These are phyloP conservation scores for Trichothecium sympodiale DNA, from an alignment of 2,329 filamentous ascomycete genomes.

Conservation along the genomic window DNA sequence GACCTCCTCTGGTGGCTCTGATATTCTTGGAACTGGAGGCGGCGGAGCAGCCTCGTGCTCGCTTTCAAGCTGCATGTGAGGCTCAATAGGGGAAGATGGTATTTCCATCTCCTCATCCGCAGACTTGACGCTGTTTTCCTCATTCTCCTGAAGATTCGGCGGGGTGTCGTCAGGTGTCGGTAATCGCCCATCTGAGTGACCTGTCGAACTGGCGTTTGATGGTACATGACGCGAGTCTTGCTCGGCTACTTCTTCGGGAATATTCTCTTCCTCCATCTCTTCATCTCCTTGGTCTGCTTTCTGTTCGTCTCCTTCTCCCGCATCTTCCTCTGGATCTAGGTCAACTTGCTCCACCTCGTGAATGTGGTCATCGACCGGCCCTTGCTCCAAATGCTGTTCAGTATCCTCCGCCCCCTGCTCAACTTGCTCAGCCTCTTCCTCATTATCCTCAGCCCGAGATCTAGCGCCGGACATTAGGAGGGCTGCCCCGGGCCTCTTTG, in stretches of 20 bases:
- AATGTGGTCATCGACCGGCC: background rate
- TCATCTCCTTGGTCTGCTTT: background rate
- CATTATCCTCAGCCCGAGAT: constrained; percentile 4
- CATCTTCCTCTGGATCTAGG: background rate
- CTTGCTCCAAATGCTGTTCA: background rate
- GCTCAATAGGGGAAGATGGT: constrained; percentile 1
- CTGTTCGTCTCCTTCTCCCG: background rate
- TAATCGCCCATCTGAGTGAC: constrained; percentile 31
- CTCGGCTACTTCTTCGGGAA: constrained; percentile 1
- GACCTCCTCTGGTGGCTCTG: constrained; percentile 2
- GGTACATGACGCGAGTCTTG: constrained; percentile 1
- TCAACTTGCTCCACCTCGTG: background rate
- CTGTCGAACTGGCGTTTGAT: constrained; percentile 20
- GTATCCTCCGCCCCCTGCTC: background rate
- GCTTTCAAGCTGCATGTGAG: constrained; percentile 6
- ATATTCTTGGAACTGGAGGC: background rate
- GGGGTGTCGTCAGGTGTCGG: constrained; percentile 43
- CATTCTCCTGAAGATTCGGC: constrained; percentile 19
- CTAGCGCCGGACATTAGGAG: background rate
- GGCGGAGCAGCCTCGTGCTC: constrained; percentile 5
- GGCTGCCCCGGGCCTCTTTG: constrained; percentile 14
- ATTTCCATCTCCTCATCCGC: background rate
- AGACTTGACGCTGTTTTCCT: constrained; percentile 9
- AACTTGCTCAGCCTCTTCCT: background rate
- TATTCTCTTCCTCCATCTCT: background rate